Conservation (phyloP, 345 rosid genomes). For the Reutealis trisperma region DNA sequence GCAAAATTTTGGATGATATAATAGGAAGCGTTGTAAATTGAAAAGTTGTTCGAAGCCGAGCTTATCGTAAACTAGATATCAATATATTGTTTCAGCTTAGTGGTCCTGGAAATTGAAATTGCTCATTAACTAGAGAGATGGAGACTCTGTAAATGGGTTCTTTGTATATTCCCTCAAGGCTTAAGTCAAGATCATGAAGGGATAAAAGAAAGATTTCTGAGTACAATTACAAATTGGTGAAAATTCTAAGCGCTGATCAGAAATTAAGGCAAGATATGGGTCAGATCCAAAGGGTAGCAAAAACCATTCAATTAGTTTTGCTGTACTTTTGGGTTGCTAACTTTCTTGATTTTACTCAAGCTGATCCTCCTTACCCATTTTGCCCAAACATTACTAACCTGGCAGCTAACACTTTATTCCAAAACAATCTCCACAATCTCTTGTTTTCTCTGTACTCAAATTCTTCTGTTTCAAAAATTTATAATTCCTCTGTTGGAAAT, state of each 20-base stretch:
- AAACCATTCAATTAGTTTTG: not conserved
- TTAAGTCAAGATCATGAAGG: not conserved
- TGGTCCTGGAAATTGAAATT: not conserved
- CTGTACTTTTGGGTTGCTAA: not conserved
- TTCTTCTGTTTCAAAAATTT: constrained; percentile 13
- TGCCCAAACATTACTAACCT: not conserved
- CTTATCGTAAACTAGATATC: too few species aligned
- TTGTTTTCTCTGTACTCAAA: constrained; percentile 22
- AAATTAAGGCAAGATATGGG: not conserved
- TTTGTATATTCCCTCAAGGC: not conserved
- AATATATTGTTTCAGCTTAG: too few species aligned
- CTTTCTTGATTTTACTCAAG: not conserved
- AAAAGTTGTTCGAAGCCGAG: too few species aligned
- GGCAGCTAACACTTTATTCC: not conserved
- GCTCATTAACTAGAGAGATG: not conserved
- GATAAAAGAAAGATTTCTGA: not conserved
- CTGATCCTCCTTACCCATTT: constrained; percentile 8
- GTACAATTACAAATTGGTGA: not conserved
- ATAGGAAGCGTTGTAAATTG: too few species aligned
- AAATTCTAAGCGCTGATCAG: not conserved
- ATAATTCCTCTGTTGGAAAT: constrained; percentile 23
- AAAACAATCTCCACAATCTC: constrained; percentile 17
- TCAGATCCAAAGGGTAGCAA: not conserved
- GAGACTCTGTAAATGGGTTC: too few species aligned
- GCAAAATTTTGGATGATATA: too few species aligned